Conservation (phyloP, 306 rosid genomes). For the Sicyos edulis region DNA sequence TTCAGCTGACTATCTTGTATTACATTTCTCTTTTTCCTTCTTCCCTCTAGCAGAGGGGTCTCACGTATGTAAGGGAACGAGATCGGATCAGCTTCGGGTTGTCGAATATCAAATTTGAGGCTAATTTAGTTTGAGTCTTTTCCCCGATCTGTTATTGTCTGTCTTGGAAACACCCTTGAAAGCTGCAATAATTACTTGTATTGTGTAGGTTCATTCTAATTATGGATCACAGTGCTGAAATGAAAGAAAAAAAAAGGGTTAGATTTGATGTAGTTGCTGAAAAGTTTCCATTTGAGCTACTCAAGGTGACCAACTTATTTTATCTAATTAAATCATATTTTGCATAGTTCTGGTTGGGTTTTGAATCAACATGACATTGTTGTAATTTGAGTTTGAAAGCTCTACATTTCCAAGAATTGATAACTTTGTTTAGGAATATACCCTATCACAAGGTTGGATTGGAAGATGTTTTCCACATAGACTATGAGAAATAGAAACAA, state of each 20-base stretch:
- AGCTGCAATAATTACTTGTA: conserved; percentile 5
- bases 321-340: neutral
- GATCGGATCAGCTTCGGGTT: neutral
- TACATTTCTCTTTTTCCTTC: neutral
- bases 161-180: neutral
- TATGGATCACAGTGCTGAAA: conserved; percentile 6
- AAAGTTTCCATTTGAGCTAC: neutral
- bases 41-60: neutral
- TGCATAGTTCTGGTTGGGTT: neutral
- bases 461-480: neutral
- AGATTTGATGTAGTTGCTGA: neutral
- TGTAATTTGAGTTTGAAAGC: neutral
- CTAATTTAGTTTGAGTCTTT: neutral
- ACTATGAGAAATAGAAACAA: too few species aligned
- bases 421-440: neutral
- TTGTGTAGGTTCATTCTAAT: neutral
- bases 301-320: neutral
- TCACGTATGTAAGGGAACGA: too few species aligned
- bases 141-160: neutral
- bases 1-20: neutral
- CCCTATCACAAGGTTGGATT: neutral
- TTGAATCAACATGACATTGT: neutral
- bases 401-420: neutral
- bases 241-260: neutral
- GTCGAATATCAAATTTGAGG: neutral